These are phyloP conservation scores for Penicillium samsonianum DNA, from an alignment of 495 filamentous ascomycete genomes.

Conservation along the genomic window DNA sequence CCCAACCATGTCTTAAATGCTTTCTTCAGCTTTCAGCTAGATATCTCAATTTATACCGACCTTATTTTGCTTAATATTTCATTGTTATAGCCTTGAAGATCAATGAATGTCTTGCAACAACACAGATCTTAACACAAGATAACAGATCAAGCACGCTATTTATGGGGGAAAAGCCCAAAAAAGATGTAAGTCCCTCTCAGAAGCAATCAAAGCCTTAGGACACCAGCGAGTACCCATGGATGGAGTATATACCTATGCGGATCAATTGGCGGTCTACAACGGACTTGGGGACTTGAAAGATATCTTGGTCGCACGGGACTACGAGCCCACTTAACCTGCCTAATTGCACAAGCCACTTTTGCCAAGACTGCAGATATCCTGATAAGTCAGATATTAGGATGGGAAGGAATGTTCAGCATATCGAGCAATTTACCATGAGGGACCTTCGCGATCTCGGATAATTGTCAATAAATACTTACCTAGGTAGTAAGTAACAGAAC, in stretches of 20 bases:
- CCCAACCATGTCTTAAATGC: background rate
- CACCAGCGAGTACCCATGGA: background rate
- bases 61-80: background rate
- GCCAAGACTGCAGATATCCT: slow-evolving; percentile 17
- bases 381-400: slow-evolving; percentile 4
- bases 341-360: slow-evolving; percentile 20
- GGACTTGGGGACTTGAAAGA: background rate
- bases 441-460: background rate
- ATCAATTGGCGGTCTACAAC: background rate
- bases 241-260: background rate
- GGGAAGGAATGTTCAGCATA: background rate
- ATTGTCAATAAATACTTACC: background rate
- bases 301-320: slow-evolving; percentile 28
- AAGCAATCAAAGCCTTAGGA: background rate
- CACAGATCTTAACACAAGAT: background rate
- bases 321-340: slow-evolving; percentile 21
- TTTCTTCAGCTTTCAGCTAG: background rate
- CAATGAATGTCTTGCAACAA: background rate
- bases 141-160: background rate
- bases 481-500: background rate
- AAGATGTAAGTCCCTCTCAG: background rate
- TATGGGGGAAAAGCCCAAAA: too few species aligned
- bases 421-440: background rate
- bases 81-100: background rate
- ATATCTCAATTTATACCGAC: background rate